Evolutionary conservation across 345 rosid genomes (phyloP), one percentile per base, ranked within the genome.

Genomic region (Orychophragmus violaceus): DNA sequence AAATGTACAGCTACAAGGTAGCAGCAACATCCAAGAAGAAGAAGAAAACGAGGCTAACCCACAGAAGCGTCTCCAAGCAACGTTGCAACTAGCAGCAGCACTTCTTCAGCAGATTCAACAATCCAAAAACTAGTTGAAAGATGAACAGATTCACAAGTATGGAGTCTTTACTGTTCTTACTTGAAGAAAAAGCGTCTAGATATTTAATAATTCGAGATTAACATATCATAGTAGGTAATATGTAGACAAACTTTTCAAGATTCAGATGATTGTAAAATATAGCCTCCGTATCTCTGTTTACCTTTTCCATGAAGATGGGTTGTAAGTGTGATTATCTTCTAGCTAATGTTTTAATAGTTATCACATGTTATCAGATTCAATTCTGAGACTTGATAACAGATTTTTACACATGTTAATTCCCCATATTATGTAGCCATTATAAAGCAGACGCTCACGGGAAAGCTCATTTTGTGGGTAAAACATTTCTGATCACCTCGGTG

Each of bases 81-180:
- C 98, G 36, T 78, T 93, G 50, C 90, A 90, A 72, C 85, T 93
- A 9, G 97, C 98, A 36, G 98, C 96, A 45, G 86, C 96, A 46
- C 96, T 93, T 76, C 97, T 93, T 76, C 94, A 93, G 62, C 98
- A 90, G 76, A 86, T 93, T 71, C 97, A 92, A 76, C 93, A 83
- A 65, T 84, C 87, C 35, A 90, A 88, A 62, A 79, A 87, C 87
- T 36, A 78, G 80, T 33, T 88, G 50, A 77, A 53, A 49, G 27
- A 45, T 29, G 21, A 9, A 45, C 30, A 45, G 22, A 49, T 46
- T 39, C 29, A 55, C 45, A 13, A 59, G 72, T 54, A 44, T 12
- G 32, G 2, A 12, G 32, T 35, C 39, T 44, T 24, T 55, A 44
- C 41, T 48, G 8, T 55, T 11, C 16, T 58, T 48, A 27, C 30